A percentile compares a stretch with the other conserved stretches of the same genome.
These are phyloP conservation scores for Ogataea methylovora DNA, from an alignment of 805 yeast genomes.

Conservation along the genomic window DNA sequence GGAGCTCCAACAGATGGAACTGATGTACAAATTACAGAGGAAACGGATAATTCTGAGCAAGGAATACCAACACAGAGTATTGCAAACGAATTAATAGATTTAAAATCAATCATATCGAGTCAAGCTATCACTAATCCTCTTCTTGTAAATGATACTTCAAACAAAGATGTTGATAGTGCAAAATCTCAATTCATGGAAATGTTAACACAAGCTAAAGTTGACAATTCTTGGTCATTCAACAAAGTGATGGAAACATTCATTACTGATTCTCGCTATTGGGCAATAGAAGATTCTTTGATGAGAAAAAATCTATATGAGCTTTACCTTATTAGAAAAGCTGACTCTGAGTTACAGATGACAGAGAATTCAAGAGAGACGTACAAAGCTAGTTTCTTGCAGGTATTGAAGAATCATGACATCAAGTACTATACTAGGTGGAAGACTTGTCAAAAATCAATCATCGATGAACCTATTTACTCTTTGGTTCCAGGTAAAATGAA, in stretches of 20 bases:
- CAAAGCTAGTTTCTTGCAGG: conserved; percentile 41
- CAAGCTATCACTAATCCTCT: too few species aligned
- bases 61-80: too few species aligned
- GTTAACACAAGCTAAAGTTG: conserved; percentile 50
- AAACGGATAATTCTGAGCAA: background rate
- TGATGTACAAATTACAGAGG: background rate
- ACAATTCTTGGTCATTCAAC: conserved; percentile 70
- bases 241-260: conserved; percentile 53
- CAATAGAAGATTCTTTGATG: conserved; percentile 48
- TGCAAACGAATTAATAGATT: conserved; percentile 9
- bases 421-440: conserved; percentile 58
- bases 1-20: background rate
- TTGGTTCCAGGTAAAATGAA: conserved; percentile 52
- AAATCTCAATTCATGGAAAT: conserved; percentile 42
- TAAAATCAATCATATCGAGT: background rate
- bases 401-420: conserved; percentile 38
- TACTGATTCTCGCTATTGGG: conserved; percentile 55
- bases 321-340: conserved; percentile 43
- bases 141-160: background rate
- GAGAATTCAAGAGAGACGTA: conserved; percentile 48
- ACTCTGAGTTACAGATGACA: conserved; percentile 45
- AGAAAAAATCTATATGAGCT: conserved; percentile 61
- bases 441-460: conserved; percentile 42
- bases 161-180: conserved; percentile 1
- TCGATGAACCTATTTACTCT: conserved; percentile 61